Percentiles rank a stretch among this genome's conserved stretches.
These are phyloP conservation scores for Cyclotella choctawhatcheeana DNA, from an alignment of 108 stramenopile genomes.

Conservation along the genomic window DNA sequence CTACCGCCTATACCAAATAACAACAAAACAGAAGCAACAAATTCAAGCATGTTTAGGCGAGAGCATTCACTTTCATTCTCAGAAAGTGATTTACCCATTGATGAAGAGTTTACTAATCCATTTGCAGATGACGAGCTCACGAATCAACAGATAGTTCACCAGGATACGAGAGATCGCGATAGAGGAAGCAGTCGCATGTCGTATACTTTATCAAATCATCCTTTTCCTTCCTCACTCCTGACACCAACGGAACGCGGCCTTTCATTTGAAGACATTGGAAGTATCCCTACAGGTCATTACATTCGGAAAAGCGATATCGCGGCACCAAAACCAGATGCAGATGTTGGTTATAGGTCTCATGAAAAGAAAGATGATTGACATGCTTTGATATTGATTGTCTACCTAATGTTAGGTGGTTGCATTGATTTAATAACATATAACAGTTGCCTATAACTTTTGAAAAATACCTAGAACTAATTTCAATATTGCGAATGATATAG, in stretches of 20 bases:
- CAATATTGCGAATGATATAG: too few species aligned
- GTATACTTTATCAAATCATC: neutral
- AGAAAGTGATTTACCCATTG: constrained; percentile 25
- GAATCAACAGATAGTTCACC: neutral
- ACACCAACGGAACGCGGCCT: constrained; percentile 16
- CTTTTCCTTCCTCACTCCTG: constrained; percentile 13
- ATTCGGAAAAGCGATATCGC: constrained; percentile 12
- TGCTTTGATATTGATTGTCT: too few species aligned
- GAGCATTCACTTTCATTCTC: constrained; percentile 42
- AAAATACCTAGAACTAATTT: too few species aligned
- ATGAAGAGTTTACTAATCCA: constrained; percentile 41
- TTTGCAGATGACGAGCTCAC: constrained; percentile 31
- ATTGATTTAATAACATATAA: too few species aligned
- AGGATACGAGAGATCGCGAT: neutral
- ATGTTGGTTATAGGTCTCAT: too few species aligned
- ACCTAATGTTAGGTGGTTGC: too few species aligned
- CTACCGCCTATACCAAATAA: constrained; percentile 9
- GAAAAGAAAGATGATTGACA: too few species aligned
- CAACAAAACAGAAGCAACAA: constrained; percentile 2
- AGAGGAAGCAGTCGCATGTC: neutral
- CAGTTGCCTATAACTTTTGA: too few species aligned
- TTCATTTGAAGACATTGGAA: constrained; percentile 29
- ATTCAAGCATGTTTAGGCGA: constrained; percentile 1
- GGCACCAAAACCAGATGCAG: neutral
- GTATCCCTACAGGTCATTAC: constrained; percentile 15